Evolutionary conservation across 2,329 filamentous ascomycete species (phyloP).

Genomic region (Colletotrichum abscissum): DNA sequence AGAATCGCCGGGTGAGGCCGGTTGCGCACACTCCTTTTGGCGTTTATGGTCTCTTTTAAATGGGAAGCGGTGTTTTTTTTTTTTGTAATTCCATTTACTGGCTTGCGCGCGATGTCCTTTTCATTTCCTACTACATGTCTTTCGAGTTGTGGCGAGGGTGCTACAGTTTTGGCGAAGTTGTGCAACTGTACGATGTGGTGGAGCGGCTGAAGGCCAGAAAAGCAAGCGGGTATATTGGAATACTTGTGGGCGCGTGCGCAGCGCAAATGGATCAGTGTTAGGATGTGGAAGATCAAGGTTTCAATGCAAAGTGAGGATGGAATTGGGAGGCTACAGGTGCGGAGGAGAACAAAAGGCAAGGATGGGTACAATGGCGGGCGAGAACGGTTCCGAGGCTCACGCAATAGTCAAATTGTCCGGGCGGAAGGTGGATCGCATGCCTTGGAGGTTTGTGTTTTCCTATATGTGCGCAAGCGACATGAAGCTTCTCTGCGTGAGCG

Average conservation of each 20-base stretch:
- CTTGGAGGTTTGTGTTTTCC: conserved; percentile 16
- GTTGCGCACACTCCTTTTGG: conserved; percentile 36
- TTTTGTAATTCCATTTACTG: conserved; percentile 6
- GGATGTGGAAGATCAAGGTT: background rate
- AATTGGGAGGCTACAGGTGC: background rate
- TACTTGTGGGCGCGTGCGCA: conserved; percentile 14
- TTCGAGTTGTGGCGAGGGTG: conserved; percentile 12
- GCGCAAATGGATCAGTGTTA: background rate
- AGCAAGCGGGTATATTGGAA: conserved; percentile 25
- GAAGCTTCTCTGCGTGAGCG: background rate
- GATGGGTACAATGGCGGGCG: conserved; percentile 13
- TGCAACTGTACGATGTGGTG: conserved; percentile 33
- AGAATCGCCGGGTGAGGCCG: conserved; percentile 23
- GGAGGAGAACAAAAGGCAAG: background rate
- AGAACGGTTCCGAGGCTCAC: conserved; percentile 21
- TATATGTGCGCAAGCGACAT: conserved; percentile 5
- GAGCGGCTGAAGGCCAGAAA: conserved; percentile 18
- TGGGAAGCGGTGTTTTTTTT: conserved; percentile 31
- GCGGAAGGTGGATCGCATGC: conserved; percentile 18
- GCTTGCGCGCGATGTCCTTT: background rate
- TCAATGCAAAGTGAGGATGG: background rate
- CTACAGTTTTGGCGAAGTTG: conserved; percentile 27
- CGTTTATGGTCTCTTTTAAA: conserved; percentile 30
- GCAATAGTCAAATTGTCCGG: conserved; percentile 31
- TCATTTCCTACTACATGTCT: conserved; percentile 11